These are phyloP conservation scores for Fusarium annulatum DNA, from an alignment of 2,329 filamentous ascomycete genomes.

Conservation along the genomic window DNA sequence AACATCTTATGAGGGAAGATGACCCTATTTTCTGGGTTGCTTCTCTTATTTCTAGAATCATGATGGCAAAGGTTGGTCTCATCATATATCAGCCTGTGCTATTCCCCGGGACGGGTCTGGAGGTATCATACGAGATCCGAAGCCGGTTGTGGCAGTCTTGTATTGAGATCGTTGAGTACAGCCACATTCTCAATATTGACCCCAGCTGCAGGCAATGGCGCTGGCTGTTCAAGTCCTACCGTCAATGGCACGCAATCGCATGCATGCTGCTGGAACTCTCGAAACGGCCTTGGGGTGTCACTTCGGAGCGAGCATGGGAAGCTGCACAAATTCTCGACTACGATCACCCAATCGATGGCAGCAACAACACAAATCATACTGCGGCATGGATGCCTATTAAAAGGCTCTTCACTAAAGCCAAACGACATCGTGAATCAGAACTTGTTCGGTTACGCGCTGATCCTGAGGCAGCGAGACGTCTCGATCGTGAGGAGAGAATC, in stretches of 20 bases:
- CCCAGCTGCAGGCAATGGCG: constrained; percentile 33
- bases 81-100: constrained; percentile 35
- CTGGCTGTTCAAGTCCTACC: constrained; percentile 31
- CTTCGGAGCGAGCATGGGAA: constrained; percentile 36
- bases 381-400: constrained; percentile 38
- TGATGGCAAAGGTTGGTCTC: constrained; percentile 37
- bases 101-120: constrained; percentile 31
- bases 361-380: constrained; percentile 24
- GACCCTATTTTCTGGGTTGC: constrained; percentile 35
- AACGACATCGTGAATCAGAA: constrained; percentile 26
- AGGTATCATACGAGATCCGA: constrained; percentile 27
- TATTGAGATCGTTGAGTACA: constrained; percentile 39
- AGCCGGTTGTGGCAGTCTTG: constrained; percentile 35
- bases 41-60: constrained; percentile 28
- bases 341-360: constrained; percentile 32
- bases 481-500: constrained; percentile 34
- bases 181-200: constrained; percentile 34
- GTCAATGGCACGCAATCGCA: constrained; percentile 36
- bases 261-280: constrained; percentile 36
- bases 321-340: constrained; percentile 36
- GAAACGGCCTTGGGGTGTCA: constrained; percentile 28
- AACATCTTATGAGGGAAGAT: constrained; percentile 28
- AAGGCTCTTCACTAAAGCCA: constrained; percentile 32
- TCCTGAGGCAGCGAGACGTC: constrained; percentile 27
- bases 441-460: constrained; percentile 23